These are phyloP conservation scores for Fusarium chaquense DNA, from an alignment of 2,329 filamentous ascomycete genomes.

Conservation along the genomic window DNA sequence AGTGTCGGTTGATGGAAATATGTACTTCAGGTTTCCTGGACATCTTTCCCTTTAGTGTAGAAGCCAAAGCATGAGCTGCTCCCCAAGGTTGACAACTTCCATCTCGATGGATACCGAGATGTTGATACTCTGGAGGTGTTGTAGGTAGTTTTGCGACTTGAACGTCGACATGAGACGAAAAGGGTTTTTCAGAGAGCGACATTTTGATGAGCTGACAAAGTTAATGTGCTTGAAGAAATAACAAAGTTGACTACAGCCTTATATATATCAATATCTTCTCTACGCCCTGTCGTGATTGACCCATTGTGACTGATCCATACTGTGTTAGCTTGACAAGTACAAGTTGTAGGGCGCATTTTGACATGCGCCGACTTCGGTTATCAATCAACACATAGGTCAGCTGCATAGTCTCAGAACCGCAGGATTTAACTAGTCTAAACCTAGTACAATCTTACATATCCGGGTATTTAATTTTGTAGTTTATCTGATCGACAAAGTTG, in stretches of 20 bases:
- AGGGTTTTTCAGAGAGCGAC: constrained; percentile 20
- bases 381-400: not conserved
- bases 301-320: constrained; percentile 36
- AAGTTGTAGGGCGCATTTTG: constrained; percentile 39
- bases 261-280: not conserved
- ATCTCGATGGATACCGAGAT: constrained; percentile 27
- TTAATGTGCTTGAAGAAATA: not conserved
- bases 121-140: constrained; percentile 34
- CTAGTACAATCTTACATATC: not conserved
- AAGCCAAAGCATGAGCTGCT: constrained; percentile 15
- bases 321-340: constrained; percentile 37
- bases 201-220: constrained; percentile 2
- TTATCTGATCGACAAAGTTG: constrained; percentile 20
- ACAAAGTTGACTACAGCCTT: not conserved
- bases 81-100: constrained; percentile 30
- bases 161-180: constrained; percentile 23
- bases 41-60: constrained; percentile 18
- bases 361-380: constrained; percentile 29
- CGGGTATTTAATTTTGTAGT: not conserved
- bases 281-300: constrained; percentile 39
- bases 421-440: not conserved
- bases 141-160: constrained; percentile 28
- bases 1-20: constrained; percentile 39
- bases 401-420: not conserved
- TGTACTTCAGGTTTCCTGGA: constrained; percentile 23